Evolutionary conservation across 805 yeast species (phyloP).

Genomic region (Pichia membranifaciens): DNA sequence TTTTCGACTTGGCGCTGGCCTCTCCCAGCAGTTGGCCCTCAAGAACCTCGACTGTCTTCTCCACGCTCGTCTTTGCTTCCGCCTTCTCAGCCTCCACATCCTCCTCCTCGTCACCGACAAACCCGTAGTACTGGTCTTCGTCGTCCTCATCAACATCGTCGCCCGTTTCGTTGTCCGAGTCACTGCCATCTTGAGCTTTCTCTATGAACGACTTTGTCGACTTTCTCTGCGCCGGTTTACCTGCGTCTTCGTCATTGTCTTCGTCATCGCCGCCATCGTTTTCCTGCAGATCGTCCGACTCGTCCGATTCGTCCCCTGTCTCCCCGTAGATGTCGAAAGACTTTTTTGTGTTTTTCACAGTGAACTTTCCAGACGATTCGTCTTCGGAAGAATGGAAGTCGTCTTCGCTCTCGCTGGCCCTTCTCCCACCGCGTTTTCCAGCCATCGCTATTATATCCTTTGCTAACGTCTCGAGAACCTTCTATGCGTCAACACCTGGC

Average conservation of each 20-base stretch:
- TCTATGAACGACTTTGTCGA: conserved; percentile 12
- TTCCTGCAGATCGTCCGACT: not conserved
- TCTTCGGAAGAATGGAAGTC: conserved; percentile 12
- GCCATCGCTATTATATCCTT: no score
- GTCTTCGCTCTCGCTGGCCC: not conserved
- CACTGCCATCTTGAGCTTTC: conserved; percentile 14
- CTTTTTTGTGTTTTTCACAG: conserved; percentile 1
- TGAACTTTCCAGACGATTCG: not conserved
- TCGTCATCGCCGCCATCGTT: conserved; percentile 1
- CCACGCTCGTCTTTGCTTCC: conserved; percentile 17
- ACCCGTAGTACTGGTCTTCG: conserved; percentile 9
- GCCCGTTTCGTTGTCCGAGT: conserved; percentile 15
- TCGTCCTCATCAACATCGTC: conserved; percentile 14
- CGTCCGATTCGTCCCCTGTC: not conserved
- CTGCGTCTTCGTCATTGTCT: conserved; percentile 9
- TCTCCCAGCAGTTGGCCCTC: conserved; percentile 17
- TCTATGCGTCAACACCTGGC: no score
- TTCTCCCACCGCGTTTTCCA: not conserved
- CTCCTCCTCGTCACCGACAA: conserved; percentile 18
- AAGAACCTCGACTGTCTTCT: conserved; percentile 16
- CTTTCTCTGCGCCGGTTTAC: not conserved
- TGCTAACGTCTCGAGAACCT: no score
- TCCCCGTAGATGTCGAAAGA: not conserved
- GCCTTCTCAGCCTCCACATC: conserved; percentile 21
- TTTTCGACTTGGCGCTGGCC: conserved; percentile 32